Evolutionary conservation across 73 alveolate species (phyloP).

Genomic region (Breviolum minutum): DNA sequence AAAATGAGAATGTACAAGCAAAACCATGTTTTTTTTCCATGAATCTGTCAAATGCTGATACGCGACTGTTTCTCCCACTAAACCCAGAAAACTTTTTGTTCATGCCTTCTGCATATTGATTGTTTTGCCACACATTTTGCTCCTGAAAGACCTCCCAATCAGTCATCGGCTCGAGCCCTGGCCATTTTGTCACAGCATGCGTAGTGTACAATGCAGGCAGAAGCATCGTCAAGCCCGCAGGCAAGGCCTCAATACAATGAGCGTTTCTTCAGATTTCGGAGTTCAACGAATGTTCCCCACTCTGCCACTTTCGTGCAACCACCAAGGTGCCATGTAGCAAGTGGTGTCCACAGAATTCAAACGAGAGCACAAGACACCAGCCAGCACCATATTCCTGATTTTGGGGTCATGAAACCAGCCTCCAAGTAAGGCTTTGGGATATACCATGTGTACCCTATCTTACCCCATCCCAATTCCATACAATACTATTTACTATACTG

Average conservation of each 20-base stretch:
- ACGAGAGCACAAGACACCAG: slow-evolving; percentile 29
- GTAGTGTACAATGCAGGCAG: not conserved
- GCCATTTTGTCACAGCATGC: not conserved
- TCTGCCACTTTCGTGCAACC: no score
- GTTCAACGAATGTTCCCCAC: no score
- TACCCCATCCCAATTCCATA: no score
- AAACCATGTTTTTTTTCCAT: no score
- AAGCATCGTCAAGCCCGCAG: slow-evolving; percentile 4
- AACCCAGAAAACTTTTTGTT: no score
- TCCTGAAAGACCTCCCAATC: slow-evolving; percentile 16
- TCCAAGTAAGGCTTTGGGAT: no score
- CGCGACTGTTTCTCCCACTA: no score
- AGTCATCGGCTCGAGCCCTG: not conserved
- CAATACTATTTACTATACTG: no score
- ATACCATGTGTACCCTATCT: no score
- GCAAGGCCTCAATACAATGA: not conserved
- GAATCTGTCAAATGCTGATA: no score
- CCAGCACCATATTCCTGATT: slow-evolving; percentile 29
- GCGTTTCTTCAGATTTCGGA: not conserved
- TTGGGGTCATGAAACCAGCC: not conserved
- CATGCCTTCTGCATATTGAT: no score
- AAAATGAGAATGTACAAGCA: no score
- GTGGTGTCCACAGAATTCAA: slow-evolving; percentile 30
- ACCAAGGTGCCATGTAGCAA: slow-evolving; percentile 11
- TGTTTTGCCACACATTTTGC: not conserved